Conservation (phyloP, 1,284 basidiomycete species). For the Cutaneotrichosporon cavernicola region DNA sequence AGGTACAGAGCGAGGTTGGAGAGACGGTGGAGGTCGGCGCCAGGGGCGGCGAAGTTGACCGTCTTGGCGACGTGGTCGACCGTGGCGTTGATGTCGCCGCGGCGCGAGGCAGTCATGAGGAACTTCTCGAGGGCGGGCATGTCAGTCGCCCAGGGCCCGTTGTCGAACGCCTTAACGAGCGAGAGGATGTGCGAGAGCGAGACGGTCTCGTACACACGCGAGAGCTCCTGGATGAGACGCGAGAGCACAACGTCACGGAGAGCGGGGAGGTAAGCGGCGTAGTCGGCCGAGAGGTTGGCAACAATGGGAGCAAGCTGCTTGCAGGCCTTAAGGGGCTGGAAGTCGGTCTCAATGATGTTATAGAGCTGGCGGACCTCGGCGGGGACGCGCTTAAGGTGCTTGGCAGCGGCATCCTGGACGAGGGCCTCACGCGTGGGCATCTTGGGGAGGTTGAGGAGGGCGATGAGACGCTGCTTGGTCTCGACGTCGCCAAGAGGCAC, state of each 20-base stretch:
- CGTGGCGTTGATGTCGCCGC: constrained; percentile 81
- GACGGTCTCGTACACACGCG: constrained; percentile 90
- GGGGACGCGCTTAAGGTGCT: constrained; percentile 78
- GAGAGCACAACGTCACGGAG: constrained; percentile 90
- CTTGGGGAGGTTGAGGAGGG: constrained; percentile 79
- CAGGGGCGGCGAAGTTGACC: constrained; percentile 66
- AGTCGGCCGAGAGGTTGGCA: constrained; percentile 61
- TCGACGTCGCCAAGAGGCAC: constrained; percentile 80
- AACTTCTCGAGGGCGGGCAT: constrained; percentile 83
- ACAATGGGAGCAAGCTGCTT: constrained; percentile 79
- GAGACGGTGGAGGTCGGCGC: constrained; percentile 58
- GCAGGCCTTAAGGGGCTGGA: constrained; percentile 90
- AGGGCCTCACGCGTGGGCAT: constrained; percentile 84
- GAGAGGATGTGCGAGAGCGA: constrained; percentile 72
- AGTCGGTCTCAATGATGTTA: constrained; percentile 87
- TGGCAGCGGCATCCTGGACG: constrained; percentile 79
- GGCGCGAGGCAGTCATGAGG: constrained; percentile 85
- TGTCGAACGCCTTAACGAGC: constrained; percentile 70
- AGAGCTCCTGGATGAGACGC: constrained; percentile 88
- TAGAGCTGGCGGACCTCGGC: constrained; percentile 80
- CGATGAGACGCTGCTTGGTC: constrained; percentile 73
- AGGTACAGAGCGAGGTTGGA: constrained; percentile 71
- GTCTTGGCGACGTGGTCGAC: constrained; percentile 87
- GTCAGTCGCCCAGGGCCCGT: constrained; percentile 59
- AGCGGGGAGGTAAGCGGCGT: constrained; percentile 80